phyloP scores from a whole-genome alignment of 495 filamentous ascomycete species.

The Hypoxylon intermedium region DNA sequence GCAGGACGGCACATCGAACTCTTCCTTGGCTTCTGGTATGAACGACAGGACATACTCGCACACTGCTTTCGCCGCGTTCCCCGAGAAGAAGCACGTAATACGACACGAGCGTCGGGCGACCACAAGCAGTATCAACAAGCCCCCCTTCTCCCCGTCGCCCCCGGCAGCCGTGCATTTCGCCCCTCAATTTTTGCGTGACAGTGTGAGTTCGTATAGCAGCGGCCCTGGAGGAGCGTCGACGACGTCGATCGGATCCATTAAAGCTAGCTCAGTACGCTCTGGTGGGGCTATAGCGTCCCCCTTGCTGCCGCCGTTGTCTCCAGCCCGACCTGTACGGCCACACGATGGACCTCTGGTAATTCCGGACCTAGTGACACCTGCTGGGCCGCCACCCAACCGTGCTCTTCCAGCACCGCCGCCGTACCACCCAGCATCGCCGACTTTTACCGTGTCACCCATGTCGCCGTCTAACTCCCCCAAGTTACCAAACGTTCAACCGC shows the following conservation, averaged over 20 bases:
- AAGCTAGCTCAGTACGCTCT: conserved; percentile 20
- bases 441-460: conserved; percentile 27
- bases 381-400: conserved; percentile 43
- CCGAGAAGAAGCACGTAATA: conserved; percentile 43
- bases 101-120: conserved; percentile 36
- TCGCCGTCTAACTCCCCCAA: conserved; percentile 22
- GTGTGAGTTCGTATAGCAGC: conserved; percentile 34
- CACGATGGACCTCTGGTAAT: conserved; percentile 44
- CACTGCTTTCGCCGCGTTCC: conserved; percentile 39
- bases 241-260: conserved; percentile 23
- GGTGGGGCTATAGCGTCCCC: conserved; percentile 10
- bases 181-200: conserved; percentile 28
- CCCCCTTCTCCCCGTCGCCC: conserved; percentile 18
- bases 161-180: conserved; percentile 26
- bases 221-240: conserved; percentile 17
- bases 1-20: conserved; percentile 39
- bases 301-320: conserved; percentile 25
- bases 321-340: conserved; percentile 41
- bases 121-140: conserved; percentile 18
- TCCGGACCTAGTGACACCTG: conserved; percentile 41
- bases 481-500: neutral
- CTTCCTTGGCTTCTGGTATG: conserved; percentile 2
- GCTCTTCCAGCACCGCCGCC: conserved; percentile 41
- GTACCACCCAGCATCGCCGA: conserved; percentile 36
- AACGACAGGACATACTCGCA: conserved; percentile 31